Evolutionary conservation across 768 basidiomycete genomes (phyloP), one percentile per base, ranked within the genome.

Genomic region (Leccinum rimulosum): DNA sequence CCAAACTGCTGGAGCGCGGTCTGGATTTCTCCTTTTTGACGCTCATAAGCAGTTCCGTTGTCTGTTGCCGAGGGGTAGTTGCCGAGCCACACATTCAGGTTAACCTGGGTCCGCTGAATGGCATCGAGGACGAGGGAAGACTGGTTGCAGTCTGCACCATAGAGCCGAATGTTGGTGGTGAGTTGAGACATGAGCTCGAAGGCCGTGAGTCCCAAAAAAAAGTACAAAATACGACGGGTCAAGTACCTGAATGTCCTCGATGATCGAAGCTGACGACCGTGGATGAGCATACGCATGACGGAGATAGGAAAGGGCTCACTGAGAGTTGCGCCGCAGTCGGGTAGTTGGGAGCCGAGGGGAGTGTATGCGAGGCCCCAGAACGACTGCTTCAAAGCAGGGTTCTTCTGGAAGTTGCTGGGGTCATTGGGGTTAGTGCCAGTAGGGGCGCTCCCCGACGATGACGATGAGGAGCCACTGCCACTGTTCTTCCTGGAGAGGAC

Each of bases 311-410:
- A 31, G 10, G n/a, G 69, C 79, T 54, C 27, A 76, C 78, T 59
- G 8, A 76, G 70, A 4, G 67, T 74, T 56, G 80, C 87, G 10
- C 86, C 87, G 64, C 91, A 93, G 35, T 81, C 68, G 0, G 91
- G 91, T 25, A 86, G 71, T 64, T 87, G 84, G n/a, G 87, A 84
- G 43, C 85, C 85, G 19, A 76, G 75, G 9, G 94, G 93, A 1
- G 92, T 93, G 72, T 96, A 96, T 0, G 94, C 94, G 25, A 96
- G 68, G 5, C 90, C 94, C 70, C 87, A 96, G 75, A 97, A 91
- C 1, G 84, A 80, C 63, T 89, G 84, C 61, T 86, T 80, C 52
- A 96, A 74, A 31, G 80, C 79, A 3, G 82, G 54, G 71, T 95
- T 82, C 74, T 87, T 89, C 19, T 74, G 72, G 73, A 95, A 97